A percentile compares a stretch with the other conserved stretches of the same genome.
These are phyloP conservation scores for Petunia secreta DNA, from an alignment of 257 asterid genomes.

Conservation along the genomic window DNA sequence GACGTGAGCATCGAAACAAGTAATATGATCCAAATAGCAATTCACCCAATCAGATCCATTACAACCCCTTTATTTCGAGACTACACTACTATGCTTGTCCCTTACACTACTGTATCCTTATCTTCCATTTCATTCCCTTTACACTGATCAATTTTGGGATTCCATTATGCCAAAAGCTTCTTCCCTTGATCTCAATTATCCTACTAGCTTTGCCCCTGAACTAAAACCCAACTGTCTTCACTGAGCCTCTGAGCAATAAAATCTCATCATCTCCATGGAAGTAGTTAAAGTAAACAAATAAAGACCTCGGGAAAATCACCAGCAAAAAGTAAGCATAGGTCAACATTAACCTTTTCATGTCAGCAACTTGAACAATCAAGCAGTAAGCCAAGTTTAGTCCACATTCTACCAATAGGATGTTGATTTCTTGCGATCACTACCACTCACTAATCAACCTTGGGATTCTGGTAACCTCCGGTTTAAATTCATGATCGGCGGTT, in stretches of 20 bases:
- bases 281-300: neutral
- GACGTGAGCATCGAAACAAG: slow-evolving; percentile 96
- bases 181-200: slow-evolving; percentile 15
- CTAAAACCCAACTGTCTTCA: slow-evolving; percentile 2
- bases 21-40: slow-evolving; percentile 94
- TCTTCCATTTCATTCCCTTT: slow-evolving; percentile 88
- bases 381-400: neutral
- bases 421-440: slow-evolving; percentile 30
- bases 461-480: slow-evolving; percentile 83
- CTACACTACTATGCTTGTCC: slow-evolving; percentile 78
- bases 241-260: slow-evolving; percentile 37
- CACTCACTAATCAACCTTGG: slow-evolving; percentile 90
- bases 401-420: neutral
- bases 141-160: slow-evolving; percentile 63
- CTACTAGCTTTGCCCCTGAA: neutral
- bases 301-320: neutral
- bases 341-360: neutral
- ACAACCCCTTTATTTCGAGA: slow-evolving; percentile 70
- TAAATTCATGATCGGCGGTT: slow-evolving; percentile 88
- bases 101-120: slow-evolving; percentile 82
- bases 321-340: neutral
- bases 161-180: neutral
- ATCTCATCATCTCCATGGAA: slow-evolving; percentile 38
- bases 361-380: neutral
- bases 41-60: slow-evolving; percentile 75